Evolutionary conservation across 345 rosid species (phyloP).

Genomic region (Citrus mangshanensis): DNA sequence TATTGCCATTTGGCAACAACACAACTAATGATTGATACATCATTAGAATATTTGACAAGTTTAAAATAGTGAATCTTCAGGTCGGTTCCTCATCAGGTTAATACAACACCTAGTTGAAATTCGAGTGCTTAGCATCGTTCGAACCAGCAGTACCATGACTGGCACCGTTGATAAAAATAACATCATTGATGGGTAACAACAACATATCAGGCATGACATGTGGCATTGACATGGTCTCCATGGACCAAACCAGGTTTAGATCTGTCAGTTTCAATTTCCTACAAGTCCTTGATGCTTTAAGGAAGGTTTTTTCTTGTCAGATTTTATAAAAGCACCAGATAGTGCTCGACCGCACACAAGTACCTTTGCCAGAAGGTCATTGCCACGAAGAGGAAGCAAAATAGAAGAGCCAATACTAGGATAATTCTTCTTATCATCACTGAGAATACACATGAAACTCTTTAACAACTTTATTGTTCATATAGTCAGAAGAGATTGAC

Average conservation of each 20-base stretch:
- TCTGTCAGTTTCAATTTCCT: constrained; percentile 61
- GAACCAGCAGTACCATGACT: constrained; percentile 72
- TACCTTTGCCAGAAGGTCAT: constrained; percentile 46
- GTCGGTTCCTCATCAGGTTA: constrained; percentile 37
- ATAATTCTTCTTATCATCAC: constrained; percentile 54
- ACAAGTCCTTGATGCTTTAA: constrained; percentile 59
- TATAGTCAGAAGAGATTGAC: constrained; percentile 56
- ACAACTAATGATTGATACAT: constrained; percentile 74
- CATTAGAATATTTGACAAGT: constrained; percentile 41
- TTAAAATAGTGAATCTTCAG: constrained; percentile 51
- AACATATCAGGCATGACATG: constrained; percentile 72
- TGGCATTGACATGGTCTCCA: constrained; percentile 76
- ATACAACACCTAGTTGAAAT: constrained; percentile 60
- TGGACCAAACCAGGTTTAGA: constrained; percentile 57
- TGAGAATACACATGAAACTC: constrained; percentile 56
- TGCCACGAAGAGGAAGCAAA: constrained; percentile 51
- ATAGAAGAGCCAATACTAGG: constrained; percentile 80
- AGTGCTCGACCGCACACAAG: constrained; percentile 77
- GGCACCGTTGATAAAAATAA: constrained; percentile 68
- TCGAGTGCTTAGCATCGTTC: constrained; percentile 59
- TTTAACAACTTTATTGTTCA: constrained; percentile 36
- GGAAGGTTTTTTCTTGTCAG: constrained; percentile 30
- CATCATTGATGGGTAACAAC: constrained; percentile 52
- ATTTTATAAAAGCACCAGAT: constrained; percentile 39
- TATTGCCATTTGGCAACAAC: constrained; percentile 65